phyloP scores from a whole-genome alignment of 768 basidiomycete species.

The Pleurotus cornucopiae region DNA sequence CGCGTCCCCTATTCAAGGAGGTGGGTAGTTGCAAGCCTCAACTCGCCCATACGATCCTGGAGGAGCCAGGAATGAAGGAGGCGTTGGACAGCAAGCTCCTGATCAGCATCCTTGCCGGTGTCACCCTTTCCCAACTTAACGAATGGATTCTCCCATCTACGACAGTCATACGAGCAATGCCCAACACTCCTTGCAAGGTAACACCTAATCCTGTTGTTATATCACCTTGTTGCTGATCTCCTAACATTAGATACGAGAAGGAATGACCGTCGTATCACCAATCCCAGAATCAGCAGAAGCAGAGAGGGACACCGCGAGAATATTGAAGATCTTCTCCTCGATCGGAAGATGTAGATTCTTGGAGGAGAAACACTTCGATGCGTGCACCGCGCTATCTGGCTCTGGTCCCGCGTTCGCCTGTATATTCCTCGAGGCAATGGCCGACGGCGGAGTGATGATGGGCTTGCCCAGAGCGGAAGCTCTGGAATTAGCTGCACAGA shows the following conservation, averaged over 20 bases:
- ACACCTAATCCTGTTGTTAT: background rate
- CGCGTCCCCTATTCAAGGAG: background rate
- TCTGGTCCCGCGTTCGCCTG: slow-evolving; percentile 97
- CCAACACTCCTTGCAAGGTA: slow-evolving; percentile 96
- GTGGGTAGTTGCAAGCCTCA: slow-evolving; percentile 87
- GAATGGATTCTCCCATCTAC: slow-evolving; percentile 74
- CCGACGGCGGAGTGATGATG: slow-evolving; percentile 99
- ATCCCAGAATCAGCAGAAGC: slow-evolving; percentile 48
- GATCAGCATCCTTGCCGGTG: slow-evolving; percentile 97
- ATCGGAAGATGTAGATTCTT: slow-evolving; percentile 95
- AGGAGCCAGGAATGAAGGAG: slow-evolving; percentile 70
- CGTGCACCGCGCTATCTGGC: slow-evolving; percentile 93
- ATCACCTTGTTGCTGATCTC: no score
- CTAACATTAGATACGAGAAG: slow-evolving; percentile 82
- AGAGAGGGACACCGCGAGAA: slow-evolving; percentile 65
- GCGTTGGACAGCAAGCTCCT: slow-evolving; percentile 88
- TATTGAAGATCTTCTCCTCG: slow-evolving; percentile 93
- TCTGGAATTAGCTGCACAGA: slow-evolving; percentile 92
- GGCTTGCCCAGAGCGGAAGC: slow-evolving; percentile 92
- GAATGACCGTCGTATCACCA: slow-evolving; percentile 92
- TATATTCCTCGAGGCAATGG: slow-evolving; percentile 96
- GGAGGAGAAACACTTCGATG: slow-evolving; percentile 98
- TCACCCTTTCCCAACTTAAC: slow-evolving; percentile 79
- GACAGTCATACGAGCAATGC: slow-evolving; percentile 93
- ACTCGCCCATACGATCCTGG: slow-evolving; percentile 69